Evolutionary conservation across 257 asterid species (phyloP).

Genomic region (Cynanchum wilfordii): DNA sequence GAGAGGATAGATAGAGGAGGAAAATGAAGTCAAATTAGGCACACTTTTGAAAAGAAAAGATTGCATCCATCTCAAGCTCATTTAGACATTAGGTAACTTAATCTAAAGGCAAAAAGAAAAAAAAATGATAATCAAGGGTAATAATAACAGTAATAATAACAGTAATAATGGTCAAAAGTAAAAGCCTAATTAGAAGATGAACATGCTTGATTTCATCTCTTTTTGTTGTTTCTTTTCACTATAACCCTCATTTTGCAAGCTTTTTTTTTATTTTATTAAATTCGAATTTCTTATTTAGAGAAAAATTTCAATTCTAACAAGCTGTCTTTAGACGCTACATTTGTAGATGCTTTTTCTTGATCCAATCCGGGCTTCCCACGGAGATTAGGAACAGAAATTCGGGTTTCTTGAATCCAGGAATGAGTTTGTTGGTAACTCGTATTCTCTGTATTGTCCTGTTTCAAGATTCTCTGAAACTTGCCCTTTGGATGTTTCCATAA

Average conservation of each 20-base stretch:
- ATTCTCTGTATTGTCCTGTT: neutral
- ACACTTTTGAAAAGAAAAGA: constrained; percentile 1
- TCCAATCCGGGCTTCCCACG: neutral
- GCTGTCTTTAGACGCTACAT: neutral
- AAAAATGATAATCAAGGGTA: neutral
- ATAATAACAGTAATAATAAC: neutral
- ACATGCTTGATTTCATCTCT: neutral
- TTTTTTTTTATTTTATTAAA: too few species aligned
- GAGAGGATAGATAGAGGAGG: too few species aligned
- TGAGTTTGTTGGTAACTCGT: constrained; percentile 4
- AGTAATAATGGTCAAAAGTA: constrained; percentile 8
- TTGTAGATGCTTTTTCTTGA: neutral
- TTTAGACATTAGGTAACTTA: neutral
- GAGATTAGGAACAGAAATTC: neutral
- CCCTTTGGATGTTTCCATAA: neutral
- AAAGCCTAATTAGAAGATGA: constrained; percentile 2
- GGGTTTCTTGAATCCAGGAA: constrained; percentile 3
- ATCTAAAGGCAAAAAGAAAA: neutral
- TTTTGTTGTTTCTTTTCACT: neutral
- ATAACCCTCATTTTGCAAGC: neutral
- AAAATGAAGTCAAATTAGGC: neutral
- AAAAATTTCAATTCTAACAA: too few species aligned
- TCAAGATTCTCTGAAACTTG: neutral
- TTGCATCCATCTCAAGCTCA: neutral
- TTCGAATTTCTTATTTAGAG: too few species aligned